These are phyloP conservation scores for Talaromyces sp. DNA, from an alignment of 2,329 filamentous ascomycete species.

Conservation along the genomic window DNA sequence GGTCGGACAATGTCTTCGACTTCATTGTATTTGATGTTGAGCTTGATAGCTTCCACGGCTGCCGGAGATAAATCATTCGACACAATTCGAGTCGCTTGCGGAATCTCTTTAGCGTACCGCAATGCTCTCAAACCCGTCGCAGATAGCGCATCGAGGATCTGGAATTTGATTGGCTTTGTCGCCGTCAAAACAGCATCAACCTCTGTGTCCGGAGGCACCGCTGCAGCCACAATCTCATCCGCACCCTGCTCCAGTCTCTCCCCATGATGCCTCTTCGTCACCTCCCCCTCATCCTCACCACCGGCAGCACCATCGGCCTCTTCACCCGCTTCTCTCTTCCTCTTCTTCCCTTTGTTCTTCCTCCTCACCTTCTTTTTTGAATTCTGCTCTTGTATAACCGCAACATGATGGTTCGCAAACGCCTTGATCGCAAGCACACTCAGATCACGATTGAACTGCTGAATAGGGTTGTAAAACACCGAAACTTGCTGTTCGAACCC, in stretches of 20 bases:
- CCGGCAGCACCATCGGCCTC: constrained; percentile 24
- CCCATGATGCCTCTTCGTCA: constrained; percentile 10
- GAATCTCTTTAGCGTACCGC: constrained; percentile 86
- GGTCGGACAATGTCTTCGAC: constrained; percentile 67
- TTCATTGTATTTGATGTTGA: constrained; percentile 80
- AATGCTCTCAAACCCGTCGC: constrained; percentile 88
- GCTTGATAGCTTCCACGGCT: constrained; percentile 74
- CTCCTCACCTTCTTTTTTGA: constrained; percentile 32
- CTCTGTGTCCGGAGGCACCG: constrained; percentile 5
- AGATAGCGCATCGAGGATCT: constrained; percentile 91
- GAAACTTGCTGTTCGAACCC: constrained; percentile 63
- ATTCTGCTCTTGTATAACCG: constrained; percentile 30
- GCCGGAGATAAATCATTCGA: constrained; percentile 82
- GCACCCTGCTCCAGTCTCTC: constrained; percentile 18
- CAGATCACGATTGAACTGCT: constrained; percentile 96
- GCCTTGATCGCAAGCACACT: constrained; percentile 89
- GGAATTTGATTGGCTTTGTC: constrained; percentile 53
- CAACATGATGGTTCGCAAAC: constrained; percentile 66
- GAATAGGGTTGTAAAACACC: constrained; percentile 98
- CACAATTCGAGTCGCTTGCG: constrained; percentile 74
- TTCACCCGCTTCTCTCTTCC: constrained; percentile 39
- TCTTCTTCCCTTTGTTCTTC: constrained; percentile 40
- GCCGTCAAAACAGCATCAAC: constrained; percentile 20
- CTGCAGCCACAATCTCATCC: constrained; percentile 2
- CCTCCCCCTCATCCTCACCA: not conserved